These are phyloP conservation scores for Solanum piurae DNA, from an alignment of 257 asterid species.

Conservation along the genomic window DNA sequence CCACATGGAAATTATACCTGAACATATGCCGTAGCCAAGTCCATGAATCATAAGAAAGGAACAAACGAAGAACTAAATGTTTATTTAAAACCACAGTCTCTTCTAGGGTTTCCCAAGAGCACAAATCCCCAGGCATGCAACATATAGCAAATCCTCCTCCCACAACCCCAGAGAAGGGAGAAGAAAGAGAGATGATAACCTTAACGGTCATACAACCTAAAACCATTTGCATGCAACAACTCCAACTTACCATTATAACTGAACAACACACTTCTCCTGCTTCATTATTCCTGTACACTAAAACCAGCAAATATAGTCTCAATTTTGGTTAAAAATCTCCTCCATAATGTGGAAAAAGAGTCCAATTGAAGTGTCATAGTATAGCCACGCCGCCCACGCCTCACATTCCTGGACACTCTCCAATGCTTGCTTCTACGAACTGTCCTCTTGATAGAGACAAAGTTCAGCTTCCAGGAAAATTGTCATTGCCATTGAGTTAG, in stretches of 20 bases:
- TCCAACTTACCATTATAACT: background rate
- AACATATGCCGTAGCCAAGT: background rate
- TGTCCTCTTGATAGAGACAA: background rate
- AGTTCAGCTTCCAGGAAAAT: background rate
- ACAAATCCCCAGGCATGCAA: background rate
- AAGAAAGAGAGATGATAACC: background rate
- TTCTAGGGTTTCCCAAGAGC: background rate
- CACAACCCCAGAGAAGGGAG: background rate
- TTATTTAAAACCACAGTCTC: background rate
- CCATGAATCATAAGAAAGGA: background rate
- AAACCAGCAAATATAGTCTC: background rate
- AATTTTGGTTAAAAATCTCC: background rate
- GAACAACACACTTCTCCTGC: background rate
- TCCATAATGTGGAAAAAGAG: background rate
- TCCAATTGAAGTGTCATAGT: background rate
- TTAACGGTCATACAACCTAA: background rate
- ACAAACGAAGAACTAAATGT: background rate
- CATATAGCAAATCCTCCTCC: background rate
- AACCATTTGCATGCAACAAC: background rate
- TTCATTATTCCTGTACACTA: background rate
- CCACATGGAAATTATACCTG: background rate
- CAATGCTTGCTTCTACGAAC: background rate
- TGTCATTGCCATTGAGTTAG: background rate
- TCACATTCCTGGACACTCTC: background rate
- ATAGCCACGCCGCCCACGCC: background rate